phyloP scores from a whole-genome alignment of 331 rosid genomes.

The Cydonia oblonga region DNA sequence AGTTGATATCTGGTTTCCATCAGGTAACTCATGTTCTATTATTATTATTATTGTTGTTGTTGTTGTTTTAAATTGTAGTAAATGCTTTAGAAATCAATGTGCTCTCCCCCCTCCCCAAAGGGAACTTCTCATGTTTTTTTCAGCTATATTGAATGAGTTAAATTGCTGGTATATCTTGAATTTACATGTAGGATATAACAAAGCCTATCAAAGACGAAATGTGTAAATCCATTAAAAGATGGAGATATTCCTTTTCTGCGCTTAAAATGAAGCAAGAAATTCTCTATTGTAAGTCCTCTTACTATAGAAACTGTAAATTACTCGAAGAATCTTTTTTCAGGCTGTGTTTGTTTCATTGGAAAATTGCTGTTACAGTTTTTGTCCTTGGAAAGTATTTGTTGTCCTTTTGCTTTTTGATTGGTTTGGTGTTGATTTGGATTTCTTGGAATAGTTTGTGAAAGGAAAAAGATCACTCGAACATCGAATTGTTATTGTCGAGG shows the following conservation, averaged over 20 bases:
- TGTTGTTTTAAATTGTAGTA: not conserved
- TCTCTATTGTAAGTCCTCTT: constrained; percentile 60
- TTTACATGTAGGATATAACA: constrained; percentile 69
- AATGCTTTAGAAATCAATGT: not conserved
- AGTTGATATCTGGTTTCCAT: constrained; percentile 92
- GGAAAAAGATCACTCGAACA: not conserved
- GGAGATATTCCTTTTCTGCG: constrained; percentile 83
- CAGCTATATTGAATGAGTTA: not conserved
- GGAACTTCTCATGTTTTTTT: not conserved
- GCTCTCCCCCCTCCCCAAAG: not conserved
- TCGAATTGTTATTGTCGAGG: not conserved
- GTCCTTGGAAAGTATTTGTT: not conserved
- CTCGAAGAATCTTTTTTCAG: not conserved
- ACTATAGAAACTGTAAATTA: not conserved
- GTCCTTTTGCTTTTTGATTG: not conserved
- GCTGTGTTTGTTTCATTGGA: not conserved
- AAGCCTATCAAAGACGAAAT: constrained; percentile 65
- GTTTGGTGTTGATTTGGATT: not conserved
- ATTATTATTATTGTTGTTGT: too few species aligned
- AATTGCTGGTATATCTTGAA: constrained; percentile 7
- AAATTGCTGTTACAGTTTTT: not conserved
- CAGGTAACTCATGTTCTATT: constrained; percentile 33
- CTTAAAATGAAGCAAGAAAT: constrained; percentile 89
- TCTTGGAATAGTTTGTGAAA: not conserved
- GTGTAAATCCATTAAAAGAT: constrained; percentile 70